A percentile compares a stretch with the other conserved stretches of the same genome.
These are phyloP conservation scores for Colletotrichum australisinense DNA, from an alignment of 2,329 filamentous ascomycete species.

Conservation along the genomic window DNA sequence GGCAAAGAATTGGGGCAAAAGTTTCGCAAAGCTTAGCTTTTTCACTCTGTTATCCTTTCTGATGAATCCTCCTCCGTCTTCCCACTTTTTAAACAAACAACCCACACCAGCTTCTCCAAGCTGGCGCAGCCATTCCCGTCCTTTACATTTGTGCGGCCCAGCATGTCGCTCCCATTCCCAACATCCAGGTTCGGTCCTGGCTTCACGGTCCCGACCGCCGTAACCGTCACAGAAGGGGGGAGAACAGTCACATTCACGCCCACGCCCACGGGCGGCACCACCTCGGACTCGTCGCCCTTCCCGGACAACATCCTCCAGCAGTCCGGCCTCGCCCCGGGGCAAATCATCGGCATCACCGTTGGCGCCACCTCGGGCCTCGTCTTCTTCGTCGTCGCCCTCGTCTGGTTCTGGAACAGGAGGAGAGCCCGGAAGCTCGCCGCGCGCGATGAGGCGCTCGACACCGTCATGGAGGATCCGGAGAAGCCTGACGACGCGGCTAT, in stretches of 20 bases:
- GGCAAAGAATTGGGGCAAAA: slow-evolving; percentile 7
- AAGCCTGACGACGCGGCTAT: slow-evolving; percentile 17
- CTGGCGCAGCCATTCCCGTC: slow-evolving; percentile 30
- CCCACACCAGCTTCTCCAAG: neutral
- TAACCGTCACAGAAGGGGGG: slow-evolving; percentile 9
- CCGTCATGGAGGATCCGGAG: slow-evolving; percentile 25
- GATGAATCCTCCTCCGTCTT: neutral
- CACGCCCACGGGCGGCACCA: slow-evolving; percentile 1
- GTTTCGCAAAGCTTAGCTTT: neutral
- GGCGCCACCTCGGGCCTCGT: slow-evolving; percentile 29
- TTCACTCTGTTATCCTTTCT: neutral
- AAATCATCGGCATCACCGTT: slow-evolving; percentile 33
- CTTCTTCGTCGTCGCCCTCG: slow-evolving; percentile 30
- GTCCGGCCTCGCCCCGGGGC: slow-evolving; percentile 27
- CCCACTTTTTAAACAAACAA: slow-evolving; percentile 11
- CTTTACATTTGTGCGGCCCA: slow-evolving; percentile 13
- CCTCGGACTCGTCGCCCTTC: slow-evolving; percentile 4
- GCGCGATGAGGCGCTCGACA: slow-evolving; percentile 19
- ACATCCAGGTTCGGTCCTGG: slow-evolving; percentile 30
- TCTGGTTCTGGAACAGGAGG: slow-evolving; percentile 33
- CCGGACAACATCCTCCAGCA: slow-evolving; percentile 34
- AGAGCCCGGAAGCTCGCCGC: slow-evolving; percentile 10
- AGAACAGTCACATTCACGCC: slow-evolving; percentile 16
- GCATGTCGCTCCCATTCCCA: slow-evolving; percentile 27
- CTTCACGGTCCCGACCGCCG: slow-evolving; percentile 24